Evolutionary conservation across 371 early-diverging fungal genomes (phyloP).

Genomic region (Umbelopsis sp.): DNA sequence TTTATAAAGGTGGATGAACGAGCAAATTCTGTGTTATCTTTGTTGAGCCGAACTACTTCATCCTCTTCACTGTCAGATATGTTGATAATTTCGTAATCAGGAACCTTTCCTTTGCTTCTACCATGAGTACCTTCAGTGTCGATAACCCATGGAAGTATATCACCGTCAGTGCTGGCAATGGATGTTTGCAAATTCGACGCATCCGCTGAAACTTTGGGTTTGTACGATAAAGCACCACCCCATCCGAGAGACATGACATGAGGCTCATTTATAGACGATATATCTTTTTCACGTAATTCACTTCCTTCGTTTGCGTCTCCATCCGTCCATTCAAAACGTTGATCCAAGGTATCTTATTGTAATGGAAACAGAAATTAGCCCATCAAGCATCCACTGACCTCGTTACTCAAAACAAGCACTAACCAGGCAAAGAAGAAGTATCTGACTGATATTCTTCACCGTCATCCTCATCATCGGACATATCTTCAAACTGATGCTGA

Average conservation of each 20-base stretch:
- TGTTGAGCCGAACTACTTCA: background rate
- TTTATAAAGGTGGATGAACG: background rate
- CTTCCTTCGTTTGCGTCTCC: background rate
- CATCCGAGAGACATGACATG: background rate
- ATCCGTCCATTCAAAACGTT: conserved; percentile 8
- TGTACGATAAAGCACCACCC: conserved; percentile 7
- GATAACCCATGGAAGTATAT: background rate
- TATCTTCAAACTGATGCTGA: conserved; percentile 12
- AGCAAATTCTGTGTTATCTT: conserved; percentile 5
- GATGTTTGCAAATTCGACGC: background rate
- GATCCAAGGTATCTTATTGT: conserved; percentile 1
- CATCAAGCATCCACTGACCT: too few relatives aligned
- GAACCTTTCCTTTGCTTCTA: background rate
- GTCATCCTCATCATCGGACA: background rate
- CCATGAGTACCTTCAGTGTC: background rate
- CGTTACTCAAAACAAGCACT: background rate
- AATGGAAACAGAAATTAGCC: too few relatives aligned
- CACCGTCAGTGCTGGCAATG: background rate
- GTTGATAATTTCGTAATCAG: background rate
- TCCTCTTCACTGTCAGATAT: background rate
- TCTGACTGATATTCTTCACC: conserved; percentile 7
- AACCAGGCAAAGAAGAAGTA: conserved; percentile 2
- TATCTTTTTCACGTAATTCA: background rate
- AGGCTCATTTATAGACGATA: background rate
- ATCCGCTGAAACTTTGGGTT: background rate